phyloP scores from a whole-genome alignment of 1,139 yeast species.

The Groenewaldozyma auringiensis region DNA sequence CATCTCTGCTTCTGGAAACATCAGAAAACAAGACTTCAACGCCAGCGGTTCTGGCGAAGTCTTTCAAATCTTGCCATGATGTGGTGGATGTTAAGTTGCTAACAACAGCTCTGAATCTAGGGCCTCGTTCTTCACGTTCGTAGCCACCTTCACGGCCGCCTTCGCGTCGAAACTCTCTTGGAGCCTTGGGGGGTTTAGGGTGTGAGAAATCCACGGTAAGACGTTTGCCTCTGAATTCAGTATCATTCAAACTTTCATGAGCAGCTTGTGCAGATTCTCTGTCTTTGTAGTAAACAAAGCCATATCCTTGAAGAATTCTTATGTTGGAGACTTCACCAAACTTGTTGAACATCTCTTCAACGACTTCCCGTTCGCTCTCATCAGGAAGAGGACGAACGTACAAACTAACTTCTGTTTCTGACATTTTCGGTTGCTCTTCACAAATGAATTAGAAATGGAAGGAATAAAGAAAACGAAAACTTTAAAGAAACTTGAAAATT shows the following conservation, averaged over 20 bases:
- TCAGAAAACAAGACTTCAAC: constrained; percentile 31
- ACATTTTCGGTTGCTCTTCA: constrained; percentile 1
- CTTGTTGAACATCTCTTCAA: constrained; percentile 52
- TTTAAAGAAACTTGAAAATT: neutral
- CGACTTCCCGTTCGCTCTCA: constrained; percentile 48
- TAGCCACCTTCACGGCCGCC: constrained; percentile 2
- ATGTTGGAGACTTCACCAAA: constrained; percentile 64
- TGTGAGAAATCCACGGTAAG: constrained; percentile 32
- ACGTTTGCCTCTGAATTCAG: constrained; percentile 29
- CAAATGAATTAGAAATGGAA: neutral
- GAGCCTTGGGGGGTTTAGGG: constrained; percentile 17
- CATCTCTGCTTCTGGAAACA: constrained; percentile 28
- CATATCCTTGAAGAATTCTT: constrained; percentile 73
- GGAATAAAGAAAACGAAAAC: neutral
- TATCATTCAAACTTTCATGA: constrained; percentile 26
- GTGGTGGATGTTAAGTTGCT: constrained; percentile 22
- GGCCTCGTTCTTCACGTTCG: constrained; percentile 10
- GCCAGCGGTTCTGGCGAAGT: constrained; percentile 30
- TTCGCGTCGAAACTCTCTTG: constrained; percentile 5
- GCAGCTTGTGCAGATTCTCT: constrained; percentile 28
- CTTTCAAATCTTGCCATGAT: constrained; percentile 35
- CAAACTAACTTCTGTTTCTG: constrained; percentile 13
- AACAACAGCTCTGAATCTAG: constrained; percentile 19
- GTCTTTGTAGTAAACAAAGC: constrained; percentile 58
- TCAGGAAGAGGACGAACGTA: constrained; percentile 16